These are phyloP conservation scores for Fusarium dlaminii DNA, from an alignment of 2,329 filamentous ascomycete species.

Conservation along the genomic window DNA sequence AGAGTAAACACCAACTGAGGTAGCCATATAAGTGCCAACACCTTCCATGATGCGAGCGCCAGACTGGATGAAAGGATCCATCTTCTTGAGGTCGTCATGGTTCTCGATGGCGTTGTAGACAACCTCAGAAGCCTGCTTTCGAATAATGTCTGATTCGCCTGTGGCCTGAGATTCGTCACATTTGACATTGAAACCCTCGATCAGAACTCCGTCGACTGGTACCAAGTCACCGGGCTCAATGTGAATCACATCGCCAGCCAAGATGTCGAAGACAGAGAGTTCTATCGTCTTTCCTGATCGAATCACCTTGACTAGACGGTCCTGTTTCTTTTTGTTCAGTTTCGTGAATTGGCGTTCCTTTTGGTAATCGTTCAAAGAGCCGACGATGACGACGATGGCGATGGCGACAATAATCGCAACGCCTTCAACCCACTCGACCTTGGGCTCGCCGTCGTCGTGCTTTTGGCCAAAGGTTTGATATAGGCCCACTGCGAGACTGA, in stretches of 20 bases:
- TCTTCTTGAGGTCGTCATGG: conserved; percentile 72
- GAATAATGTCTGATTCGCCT: conserved; percentile 80
- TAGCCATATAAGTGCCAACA: conserved; percentile 78
- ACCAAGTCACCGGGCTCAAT: conserved; percentile 81
- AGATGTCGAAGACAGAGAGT: conserved; percentile 73
- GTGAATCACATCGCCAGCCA: conserved; percentile 76
- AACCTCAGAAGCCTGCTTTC: conserved; percentile 73
- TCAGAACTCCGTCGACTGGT: conserved; percentile 77
- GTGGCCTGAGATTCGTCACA: conserved; percentile 83
- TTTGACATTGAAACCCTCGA: conserved; percentile 77
- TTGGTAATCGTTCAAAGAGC: conserved; percentile 81
- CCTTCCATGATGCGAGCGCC: conserved; percentile 82
- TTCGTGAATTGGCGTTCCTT: conserved; percentile 84
- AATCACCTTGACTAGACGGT: conserved; percentile 75
- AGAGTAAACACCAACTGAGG: conserved; percentile 77
- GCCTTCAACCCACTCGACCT: conserved; percentile 82
- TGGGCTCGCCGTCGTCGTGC: conserved; percentile 61
- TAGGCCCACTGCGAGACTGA: conserved; percentile 78
- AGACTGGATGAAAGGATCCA: conserved; percentile 88
- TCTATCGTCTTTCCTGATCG: conserved; percentile 77
- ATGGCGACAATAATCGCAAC: conserved; percentile 86
- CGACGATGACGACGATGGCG: conserved; percentile 78
- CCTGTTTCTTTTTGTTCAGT: conserved; percentile 81
- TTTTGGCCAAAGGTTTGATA: conserved; percentile 76
- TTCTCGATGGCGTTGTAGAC: conserved; percentile 76